Conservation (phyloP, 805 yeast genomes). For the Sugiyamaella boreocaroliniensis region DNA sequence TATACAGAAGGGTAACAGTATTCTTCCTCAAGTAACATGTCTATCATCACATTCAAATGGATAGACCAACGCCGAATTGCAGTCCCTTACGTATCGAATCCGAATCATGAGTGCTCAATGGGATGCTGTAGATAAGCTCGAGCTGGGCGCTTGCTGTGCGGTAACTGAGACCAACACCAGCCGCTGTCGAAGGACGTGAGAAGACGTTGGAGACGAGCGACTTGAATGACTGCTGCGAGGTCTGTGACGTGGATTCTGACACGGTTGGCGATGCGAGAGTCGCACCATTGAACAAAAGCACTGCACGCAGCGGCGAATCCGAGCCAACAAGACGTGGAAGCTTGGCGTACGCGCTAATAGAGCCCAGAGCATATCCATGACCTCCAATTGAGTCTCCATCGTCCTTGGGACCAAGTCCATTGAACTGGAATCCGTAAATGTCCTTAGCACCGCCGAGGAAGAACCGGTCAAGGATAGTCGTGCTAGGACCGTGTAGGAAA, state of each 20-base stretch:
- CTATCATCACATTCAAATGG: background rate
- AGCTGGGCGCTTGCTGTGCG: conserved; percentile 54
- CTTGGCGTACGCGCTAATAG: conserved; percentile 50
- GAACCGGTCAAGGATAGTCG: conserved; percentile 69
- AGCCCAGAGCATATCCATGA: conserved; percentile 48
- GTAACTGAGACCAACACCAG: conserved; percentile 52
- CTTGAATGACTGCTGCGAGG: conserved; percentile 3
- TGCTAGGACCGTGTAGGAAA: conserved; percentile 21
- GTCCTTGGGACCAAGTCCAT: conserved; percentile 59
- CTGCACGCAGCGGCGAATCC: conserved; percentile 51
- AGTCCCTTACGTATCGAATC: conserved; percentile 51
- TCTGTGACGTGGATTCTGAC: conserved; percentile 6
- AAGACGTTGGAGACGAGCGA: conserved; percentile 1
- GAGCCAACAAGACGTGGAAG: conserved; percentile 43
- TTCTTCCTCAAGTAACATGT: background rate
- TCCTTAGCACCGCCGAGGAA: conserved; percentile 69
- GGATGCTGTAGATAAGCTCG: conserved; percentile 55
- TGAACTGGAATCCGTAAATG: conserved; percentile 57
- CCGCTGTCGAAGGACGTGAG: conserved; percentile 39
- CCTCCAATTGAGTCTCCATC: conserved; percentile 59
- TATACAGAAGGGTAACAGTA: too few relatives aligned
- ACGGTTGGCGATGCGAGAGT: conserved; percentile 32
- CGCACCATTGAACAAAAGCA: conserved; percentile 60
- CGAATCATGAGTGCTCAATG: conserved; percentile 42
- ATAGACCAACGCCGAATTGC: conserved; percentile 51